phyloP scores from a whole-genome alignment of 1,284 basidiomycete species.

The Pascua sp. region DNA sequence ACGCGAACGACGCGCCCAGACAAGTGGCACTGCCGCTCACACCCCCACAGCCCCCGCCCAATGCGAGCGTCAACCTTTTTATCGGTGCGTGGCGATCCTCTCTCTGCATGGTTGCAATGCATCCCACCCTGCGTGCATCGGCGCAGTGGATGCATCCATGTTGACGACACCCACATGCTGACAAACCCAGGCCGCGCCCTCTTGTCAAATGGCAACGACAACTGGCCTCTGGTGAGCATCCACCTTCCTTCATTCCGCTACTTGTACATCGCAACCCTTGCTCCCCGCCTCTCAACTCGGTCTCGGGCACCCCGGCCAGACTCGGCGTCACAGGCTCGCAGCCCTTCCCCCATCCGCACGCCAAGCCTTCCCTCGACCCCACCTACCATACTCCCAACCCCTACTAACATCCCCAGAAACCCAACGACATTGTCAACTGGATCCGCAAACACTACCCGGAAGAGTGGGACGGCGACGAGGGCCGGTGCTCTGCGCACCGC shows the following conservation, averaged over 20 bases:
- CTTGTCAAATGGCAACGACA: constrained; percentile 45
- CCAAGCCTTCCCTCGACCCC: background rate
- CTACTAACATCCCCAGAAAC: constrained; percentile 34
- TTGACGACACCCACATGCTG: background rate
- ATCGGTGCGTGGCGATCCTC: constrained; percentile 31
- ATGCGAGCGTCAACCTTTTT: constrained; percentile 46
- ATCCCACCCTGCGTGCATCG: background rate
- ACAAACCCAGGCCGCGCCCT: constrained; percentile 35
- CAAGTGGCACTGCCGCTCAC: constrained; percentile 23
- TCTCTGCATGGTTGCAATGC: background rate
- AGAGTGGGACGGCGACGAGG: constrained; percentile 49
- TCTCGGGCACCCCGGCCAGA: no score
- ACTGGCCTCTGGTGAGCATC: constrained; percentile 45
- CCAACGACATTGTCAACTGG: constrained; percentile 49
- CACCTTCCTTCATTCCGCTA: no score
- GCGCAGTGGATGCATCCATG: background rate
- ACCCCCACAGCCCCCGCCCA: constrained; percentile 39
- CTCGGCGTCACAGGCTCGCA: background rate
- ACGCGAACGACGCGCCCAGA: background rate
- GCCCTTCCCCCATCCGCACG: background rate
- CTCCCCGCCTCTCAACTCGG: no score
- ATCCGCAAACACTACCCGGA: constrained; percentile 46
- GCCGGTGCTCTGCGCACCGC: constrained; percentile 45
- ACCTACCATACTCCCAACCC: background rate
- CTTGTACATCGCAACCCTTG: no score